Base-by-base conservation (phyloP, 176 grass and related monocot species). In the Neostapfia colusana region DNA sequence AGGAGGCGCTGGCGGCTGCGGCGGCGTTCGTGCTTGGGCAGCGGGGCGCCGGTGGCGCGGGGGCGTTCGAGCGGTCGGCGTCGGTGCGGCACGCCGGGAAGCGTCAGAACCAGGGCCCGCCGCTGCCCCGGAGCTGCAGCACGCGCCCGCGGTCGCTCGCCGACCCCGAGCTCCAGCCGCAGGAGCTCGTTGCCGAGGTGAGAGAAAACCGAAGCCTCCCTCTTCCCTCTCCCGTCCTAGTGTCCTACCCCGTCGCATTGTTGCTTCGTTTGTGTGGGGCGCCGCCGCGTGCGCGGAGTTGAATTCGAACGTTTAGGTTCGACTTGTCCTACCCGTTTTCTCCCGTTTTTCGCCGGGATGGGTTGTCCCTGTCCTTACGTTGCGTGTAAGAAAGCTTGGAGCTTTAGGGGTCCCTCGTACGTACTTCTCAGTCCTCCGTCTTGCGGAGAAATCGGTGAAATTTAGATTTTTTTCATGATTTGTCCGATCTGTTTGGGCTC, bases 51-150 rank as follows among this genome's bases (percentile, higher is more conserved):
- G 72, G 62, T 55, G 87, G 70, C 12, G 57, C 41, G 3, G 73
- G 72, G 11, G 41, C 60, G 66, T 99, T 95, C 69, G 91, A 99
- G 67, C 85, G 95, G 53, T 99, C 95, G 10, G 54, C 89, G 28
- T 99, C 95, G 39, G 45, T 99, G 64, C 81, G 95, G 66, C 82
- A 85, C 41, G 85, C 81, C 36, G 88, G 78, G 37, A 87, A 81
- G 70, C 66, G 90, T 26, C 85, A 90, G 60, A 41, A 69, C 72
- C 83, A 81, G 87, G 84, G 75, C 40, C 87, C 39, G 81, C 73
- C 82, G 73, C 85, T 99, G 50, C 82, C 91, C 3, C 74, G 95
- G 81, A 99, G 95, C 87, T 88, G 85, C 76, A 99, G 95, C 85
- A 88, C 91, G 51, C 89, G 95, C 39, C 91, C 89, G 23, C 84